phyloP scores from a whole-genome alignment of 345 rosid species.

The Citrus cavaleriei region DNA sequence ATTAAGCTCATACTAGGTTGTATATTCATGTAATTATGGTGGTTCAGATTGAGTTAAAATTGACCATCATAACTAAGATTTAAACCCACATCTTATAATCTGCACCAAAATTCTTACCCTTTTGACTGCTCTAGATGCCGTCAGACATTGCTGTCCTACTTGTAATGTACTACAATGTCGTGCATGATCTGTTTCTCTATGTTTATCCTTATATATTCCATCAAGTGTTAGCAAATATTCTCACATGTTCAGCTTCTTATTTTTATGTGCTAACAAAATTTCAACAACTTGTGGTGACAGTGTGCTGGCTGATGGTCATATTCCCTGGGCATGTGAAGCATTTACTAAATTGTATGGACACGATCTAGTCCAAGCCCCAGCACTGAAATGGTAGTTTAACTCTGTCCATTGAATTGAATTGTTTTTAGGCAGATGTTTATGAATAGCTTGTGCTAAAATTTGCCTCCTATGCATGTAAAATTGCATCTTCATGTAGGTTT shows the following conservation, averaged over 20 bases:
- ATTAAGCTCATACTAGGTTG: background rate
- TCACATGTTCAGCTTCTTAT: background rate
- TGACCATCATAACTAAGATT: background rate
- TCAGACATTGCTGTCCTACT: background rate
- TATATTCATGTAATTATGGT: background rate
- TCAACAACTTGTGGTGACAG: constrained; percentile 33
- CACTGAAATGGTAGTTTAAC: constrained; percentile 59
- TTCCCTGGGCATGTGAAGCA: constrained; percentile 99
- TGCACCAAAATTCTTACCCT: background rate
- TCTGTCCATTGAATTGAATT: background rate
- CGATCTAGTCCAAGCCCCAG: constrained; percentile 60
- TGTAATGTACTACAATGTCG: background rate
- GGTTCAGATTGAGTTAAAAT: background rate
- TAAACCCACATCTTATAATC: background rate
- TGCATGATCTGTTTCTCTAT: background rate
- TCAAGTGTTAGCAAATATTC: background rate
- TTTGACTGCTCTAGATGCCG: background rate
- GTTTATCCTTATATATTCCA: background rate
- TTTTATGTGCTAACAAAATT: background rate
- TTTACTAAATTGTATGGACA: constrained; percentile 79
- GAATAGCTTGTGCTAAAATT: background rate
- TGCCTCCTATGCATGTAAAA: background rate
- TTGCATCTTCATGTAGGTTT: background rate
- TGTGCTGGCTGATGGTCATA: constrained; percentile 95
- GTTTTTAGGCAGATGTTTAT: background rate